A percentile compares a stretch with the other conserved stretches of the same genome.
These are phyloP conservation scores for Stereocaulon alpinum DNA, from an alignment of 495 filamentous ascomycete genomes.

Conservation along the genomic window DNA sequence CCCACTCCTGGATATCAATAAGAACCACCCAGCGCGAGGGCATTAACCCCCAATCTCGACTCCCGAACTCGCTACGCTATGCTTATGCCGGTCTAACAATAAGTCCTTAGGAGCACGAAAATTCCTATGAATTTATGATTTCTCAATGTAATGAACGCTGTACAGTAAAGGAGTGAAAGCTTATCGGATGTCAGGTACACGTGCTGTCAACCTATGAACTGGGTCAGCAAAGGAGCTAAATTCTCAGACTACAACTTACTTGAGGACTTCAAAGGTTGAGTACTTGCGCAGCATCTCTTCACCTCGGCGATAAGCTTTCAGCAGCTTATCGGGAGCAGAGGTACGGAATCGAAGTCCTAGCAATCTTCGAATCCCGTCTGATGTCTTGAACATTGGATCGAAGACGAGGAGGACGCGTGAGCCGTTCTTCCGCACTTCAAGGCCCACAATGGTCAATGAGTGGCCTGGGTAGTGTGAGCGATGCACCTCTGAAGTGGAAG, in stretches of 20 bases:
- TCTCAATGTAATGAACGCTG: neutral
- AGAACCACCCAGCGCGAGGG: neutral
- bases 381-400: slow-evolving; percentile 76
- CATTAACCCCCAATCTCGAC: neutral
- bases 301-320: slow-evolving; percentile 64
- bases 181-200: neutral
- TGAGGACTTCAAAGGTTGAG: slow-evolving; percentile 66
- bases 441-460: slow-evolving; percentile 83
- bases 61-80: neutral
- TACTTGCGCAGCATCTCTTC: slow-evolving; percentile 57
- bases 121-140: too few relatives aligned
- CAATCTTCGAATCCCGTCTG: slow-evolving; percentile 47
- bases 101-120: neutral
- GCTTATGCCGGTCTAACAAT: neutral
- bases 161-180: neutral
- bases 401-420: slow-evolving; percentile 69
- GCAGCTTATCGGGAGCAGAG: slow-evolving; percentile 40
- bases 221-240: neutral
- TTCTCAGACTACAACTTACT: slow-evolving; percentile 38
- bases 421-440: slow-evolving; percentile 60
- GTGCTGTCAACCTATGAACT: neutral
- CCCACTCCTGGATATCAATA: neutral
- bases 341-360: slow-evolving; percentile 37
- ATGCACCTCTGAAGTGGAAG: neutral
- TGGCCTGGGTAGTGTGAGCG: slow-evolving; percentile 46